phyloP scores from a whole-genome alignment of 2,329 filamentous ascomycete species.

The Aspergillus sp. region DNA sequence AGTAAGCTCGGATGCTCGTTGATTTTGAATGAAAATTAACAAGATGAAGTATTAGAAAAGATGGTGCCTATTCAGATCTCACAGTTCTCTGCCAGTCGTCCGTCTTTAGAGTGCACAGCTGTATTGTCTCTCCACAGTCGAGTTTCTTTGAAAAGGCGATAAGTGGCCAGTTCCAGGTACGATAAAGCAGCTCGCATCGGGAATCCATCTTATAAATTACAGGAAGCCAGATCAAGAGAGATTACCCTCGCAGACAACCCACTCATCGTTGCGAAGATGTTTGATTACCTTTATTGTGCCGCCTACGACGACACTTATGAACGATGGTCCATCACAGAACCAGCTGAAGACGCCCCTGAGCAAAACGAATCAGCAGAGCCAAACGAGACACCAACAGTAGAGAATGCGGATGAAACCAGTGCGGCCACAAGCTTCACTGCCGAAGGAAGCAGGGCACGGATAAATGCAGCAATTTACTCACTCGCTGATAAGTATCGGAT shows the following conservation, averaged over 20 bases:
- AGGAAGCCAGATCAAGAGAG: neutral
- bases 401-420: neutral
- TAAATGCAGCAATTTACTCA: constrained; percentile 2
- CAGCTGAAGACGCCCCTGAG: constrained; percentile 1
- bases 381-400: neutral
- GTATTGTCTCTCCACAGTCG: constrained; percentile 5
- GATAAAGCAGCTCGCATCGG: neutral
- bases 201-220: neutral
- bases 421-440: neutral
- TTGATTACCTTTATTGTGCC: constrained; percentile 8
- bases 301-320: constrained; percentile 1
- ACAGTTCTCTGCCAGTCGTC: neutral
- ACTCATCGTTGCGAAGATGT: neutral
- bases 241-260: constrained; percentile 1
- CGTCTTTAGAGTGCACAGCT: neutral
- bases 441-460: neutral
- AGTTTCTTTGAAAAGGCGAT: neutral
- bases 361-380: neutral
- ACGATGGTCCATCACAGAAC: neutral
- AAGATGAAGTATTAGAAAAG: neutral
- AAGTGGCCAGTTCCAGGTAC: neutral
- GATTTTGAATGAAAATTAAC: neutral
- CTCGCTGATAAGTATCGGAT: neutral
- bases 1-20: neutral
- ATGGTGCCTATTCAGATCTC: neutral